phyloP scores from a whole-genome alignment of 352 stramenopile genomes.

The Globisporangium paddicum region DNA sequence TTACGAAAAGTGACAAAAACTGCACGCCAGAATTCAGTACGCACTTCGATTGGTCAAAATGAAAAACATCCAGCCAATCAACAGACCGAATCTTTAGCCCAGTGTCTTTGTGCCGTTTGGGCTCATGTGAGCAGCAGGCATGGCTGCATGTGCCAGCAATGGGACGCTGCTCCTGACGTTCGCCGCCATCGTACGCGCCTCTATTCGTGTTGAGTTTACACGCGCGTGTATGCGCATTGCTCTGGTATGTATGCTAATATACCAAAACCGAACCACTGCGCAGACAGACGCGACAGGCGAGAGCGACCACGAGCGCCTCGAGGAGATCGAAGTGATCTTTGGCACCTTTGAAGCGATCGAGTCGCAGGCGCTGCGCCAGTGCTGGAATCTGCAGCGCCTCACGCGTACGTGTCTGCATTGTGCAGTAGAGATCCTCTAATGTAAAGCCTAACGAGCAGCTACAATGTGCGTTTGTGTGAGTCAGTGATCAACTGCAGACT shows the following conservation, averaged over 20 bases:
- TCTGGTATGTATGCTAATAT: no score
- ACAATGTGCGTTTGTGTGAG: not conserved
- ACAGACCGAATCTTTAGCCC: not conserved
- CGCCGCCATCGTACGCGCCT: constrained; percentile 29
- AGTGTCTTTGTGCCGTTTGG: not conserved
- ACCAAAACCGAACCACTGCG: no score
- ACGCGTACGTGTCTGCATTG: constrained; percentile 24
- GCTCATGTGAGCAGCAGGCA: not conserved
- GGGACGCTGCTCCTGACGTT: constrained; percentile 31
- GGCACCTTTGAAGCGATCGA: constrained; percentile 46
- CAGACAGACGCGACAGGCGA: constrained; percentile 59
- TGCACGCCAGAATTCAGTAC: not conserved
- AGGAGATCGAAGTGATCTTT: constrained; percentile 86
- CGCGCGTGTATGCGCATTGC: not conserved
- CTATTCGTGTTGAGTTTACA: not conserved
- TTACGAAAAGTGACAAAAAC: not conserved
- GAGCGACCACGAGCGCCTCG: constrained; percentile 51
- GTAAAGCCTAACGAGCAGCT: not conserved
- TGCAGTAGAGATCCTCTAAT: no score
- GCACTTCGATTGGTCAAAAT: constrained; percentile 1
- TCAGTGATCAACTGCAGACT: constrained; percentile 77
- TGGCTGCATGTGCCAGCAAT: constrained; percentile 12
- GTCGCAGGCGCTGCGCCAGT: constrained; percentile 33
- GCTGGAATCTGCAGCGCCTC: constrained; percentile 44
- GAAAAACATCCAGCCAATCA: not conserved